These are phyloP conservation scores for Solanum clarkiae DNA, from an alignment of 257 asterid genomes.

Conservation along the genomic window DNA sequence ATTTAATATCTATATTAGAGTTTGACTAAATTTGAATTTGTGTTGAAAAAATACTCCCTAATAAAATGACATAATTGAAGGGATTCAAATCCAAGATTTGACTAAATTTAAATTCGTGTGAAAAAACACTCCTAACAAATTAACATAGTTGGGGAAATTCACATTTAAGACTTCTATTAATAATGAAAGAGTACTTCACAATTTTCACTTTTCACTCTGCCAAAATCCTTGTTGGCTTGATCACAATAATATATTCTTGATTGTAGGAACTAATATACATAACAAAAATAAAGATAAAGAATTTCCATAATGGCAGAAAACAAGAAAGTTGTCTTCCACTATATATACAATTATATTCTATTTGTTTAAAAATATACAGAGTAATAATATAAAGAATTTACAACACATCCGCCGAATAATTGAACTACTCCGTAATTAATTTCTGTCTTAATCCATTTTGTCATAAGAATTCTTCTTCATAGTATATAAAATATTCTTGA, in stretches of 20 bases:
- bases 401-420: background rate
- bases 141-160: background rate
- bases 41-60: accelerated
- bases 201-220: too few species aligned
- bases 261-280: background rate
- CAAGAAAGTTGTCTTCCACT: background rate
- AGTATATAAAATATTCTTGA: background rate
- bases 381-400: background rate
- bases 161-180: accelerated
- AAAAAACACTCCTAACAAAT: background rate
- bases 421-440: background rate
- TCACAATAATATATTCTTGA: background rate
- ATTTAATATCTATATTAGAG: too few species aligned
- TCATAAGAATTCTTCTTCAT: background rate
- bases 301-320: background rate
- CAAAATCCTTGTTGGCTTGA: background rate
- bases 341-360: background rate
- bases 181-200: background rate
- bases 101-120: background rate
- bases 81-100: accelerated
- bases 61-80: background rate
- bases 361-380: background rate
- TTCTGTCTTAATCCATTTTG: background rate
- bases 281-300: background rate
- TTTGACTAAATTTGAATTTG: background rate